Percentiles rank a stretch among this genome's conserved stretches.
phyloP scores from a whole-genome alignment of 257 asterid genomes.

The Solanum lignicaule region DNA sequence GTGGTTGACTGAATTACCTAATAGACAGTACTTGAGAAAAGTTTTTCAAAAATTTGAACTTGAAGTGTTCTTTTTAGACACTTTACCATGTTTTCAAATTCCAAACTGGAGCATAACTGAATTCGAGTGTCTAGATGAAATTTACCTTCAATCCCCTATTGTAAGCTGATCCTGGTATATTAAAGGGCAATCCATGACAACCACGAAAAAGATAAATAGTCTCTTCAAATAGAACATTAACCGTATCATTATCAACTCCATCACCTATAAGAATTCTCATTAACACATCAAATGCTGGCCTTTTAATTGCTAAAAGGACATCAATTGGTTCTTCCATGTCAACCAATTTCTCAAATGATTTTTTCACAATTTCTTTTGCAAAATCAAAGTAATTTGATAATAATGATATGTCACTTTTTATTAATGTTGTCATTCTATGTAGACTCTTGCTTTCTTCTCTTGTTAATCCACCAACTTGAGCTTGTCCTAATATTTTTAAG shows the following conservation, averaged over 20 bases:
- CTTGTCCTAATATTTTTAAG: background rate
- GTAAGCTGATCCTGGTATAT: background rate
- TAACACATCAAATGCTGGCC: background rate
- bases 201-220: background rate
- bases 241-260: background rate
- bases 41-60: no score
- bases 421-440: background rate
- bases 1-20: background rate
- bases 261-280: background rate
- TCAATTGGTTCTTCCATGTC: background rate
- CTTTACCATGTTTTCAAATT: background rate
- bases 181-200: background rate
- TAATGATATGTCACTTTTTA: background rate
- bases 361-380: background rate
- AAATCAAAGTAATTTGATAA: background rate
- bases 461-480: background rate
- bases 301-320: background rate
- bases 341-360: background rate
- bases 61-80: background rate
- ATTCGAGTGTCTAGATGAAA: background rate
- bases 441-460: background rate
- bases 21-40: background rate
- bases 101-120: fast-evolving
- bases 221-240: background rate
- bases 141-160: background rate